Evolutionary conservation across 371 early-diverging fungal species (phyloP).

Genomic region (Mucor mucedo): DNA sequence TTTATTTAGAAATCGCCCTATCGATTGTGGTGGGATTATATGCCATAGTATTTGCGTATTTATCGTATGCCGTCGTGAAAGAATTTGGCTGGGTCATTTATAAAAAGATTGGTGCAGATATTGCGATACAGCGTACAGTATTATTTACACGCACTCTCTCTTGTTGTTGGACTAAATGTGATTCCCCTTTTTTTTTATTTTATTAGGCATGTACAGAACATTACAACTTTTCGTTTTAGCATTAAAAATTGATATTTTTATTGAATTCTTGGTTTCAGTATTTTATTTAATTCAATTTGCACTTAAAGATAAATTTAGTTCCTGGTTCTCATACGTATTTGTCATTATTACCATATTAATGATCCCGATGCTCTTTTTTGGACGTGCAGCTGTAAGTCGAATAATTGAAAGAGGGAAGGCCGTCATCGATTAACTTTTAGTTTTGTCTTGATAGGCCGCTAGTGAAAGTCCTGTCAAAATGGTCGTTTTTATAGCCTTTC

Average conservation of each 20-base stretch:
- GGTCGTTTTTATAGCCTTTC: constrained; percentile 46
- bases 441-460: constrained; percentile 29
- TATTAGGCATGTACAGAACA: constrained; percentile 39
- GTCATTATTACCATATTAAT: constrained; percentile 42
- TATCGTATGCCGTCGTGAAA: constrained; percentile 40
- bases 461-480: constrained; percentile 40
- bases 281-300: constrained; percentile 45
- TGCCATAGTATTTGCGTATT: constrained; percentile 40
- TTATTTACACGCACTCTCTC: background rate
- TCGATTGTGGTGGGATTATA: constrained; percentile 36
- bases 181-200: constrained; percentile 1
- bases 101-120: constrained; percentile 57
- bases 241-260: constrained; percentile 46
- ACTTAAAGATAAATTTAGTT: constrained; percentile 18
- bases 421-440: background rate
- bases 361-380: constrained; percentile 49
- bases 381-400: constrained; percentile 39
- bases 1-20: constrained; percentile 44
- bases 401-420: no score
- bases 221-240: constrained; percentile 41
- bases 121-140: constrained; percentile 47
- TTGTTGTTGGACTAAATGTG: background rate
- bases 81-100: constrained; percentile 59
- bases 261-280: constrained; percentile 42
- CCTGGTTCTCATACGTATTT: constrained; percentile 37